Base-by-base conservation (phyloP, 1,284 basidiomycete species). In the Takashimella tepidaria region DNA sequence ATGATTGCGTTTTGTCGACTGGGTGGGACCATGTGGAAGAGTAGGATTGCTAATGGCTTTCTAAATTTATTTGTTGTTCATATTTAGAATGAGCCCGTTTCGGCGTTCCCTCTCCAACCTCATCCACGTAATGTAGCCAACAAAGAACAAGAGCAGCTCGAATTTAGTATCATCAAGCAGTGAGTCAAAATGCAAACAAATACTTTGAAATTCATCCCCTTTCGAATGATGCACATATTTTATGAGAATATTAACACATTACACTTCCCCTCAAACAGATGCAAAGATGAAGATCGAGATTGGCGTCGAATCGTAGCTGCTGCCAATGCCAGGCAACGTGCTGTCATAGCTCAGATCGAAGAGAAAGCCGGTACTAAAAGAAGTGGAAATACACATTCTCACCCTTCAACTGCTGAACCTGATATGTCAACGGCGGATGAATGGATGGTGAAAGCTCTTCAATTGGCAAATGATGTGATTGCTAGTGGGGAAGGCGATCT, bases 71-170 rank as follows among this genome's bases (percentile, higher is more conserved):
- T n/a, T n/a, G n/a, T n/a, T n/a, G n/a, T n/a, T 37, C 31, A 8
- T 16, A 16, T 8, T 37, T 16, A 37, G 31, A 37, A 37, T 16
- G 31, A 37, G 31, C 31, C 31, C 31, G 41, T 56, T 5, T 53
- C 61, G 40, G 55, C 56, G 43, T 49, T 58, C 45, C 58, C 57
- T 12, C 56, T 66, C 24, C 52, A 55, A 37, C 70, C 74, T 2
- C 73, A 77, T 61, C 73, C 72, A 2, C 57, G 66, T 5, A 77
- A 77, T 50, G 67, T 69, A 5, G 60, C 61, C 24, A 77, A 77
- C 44, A 26, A 25, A 59, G 66, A 55, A 55, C 59, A 31, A 56
- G 71, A 54, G 62, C 63, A 43, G 56, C 42, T 60, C 27, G 63
- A 62, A n/a, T 61, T 66, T 16, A 58, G 60, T 5, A 58, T 69